Evolutionary conservation across 2,329 filamentous ascomycete species (phyloP), one percentile per base, ranked within the genome.

Genomic region (Plenodomus biglobosus): DNA sequence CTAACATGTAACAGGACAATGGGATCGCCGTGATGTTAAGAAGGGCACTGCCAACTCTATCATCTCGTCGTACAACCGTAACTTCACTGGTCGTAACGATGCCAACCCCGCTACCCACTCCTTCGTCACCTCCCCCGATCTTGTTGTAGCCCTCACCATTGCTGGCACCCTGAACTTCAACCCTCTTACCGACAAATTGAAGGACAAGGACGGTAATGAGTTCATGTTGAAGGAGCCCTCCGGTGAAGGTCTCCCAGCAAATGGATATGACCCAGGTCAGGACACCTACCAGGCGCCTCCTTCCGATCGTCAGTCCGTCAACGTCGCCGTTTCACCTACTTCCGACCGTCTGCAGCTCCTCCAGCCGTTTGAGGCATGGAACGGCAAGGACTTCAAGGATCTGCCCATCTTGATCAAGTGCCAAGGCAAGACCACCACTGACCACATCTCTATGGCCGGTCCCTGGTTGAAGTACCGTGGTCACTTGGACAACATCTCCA

Each of bases 391-490:
- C 18, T 17, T 20, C 53, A 76, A 75, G 32, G 83, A 91, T 70
- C 78, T 95, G 53, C 92, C 92, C 52, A 95, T 99, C 69, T 81
- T 99, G 59, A 96, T 97, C 83, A 99, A 99, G 86, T 83, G 87
- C 58, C 77, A 94, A 77, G 92, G 92, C 76, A 96, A 97, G 85
- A 96, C 91, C 59, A 96, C 92, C 58, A 96, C 92, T 57, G 92
- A 96, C 72, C 91, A 96, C 80, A 96, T 96, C 77, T 96, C 91
- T 55, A 95, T 95, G 90, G 92, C 91, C 62, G 91, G 92, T 61
- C 91, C 92, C 55, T 96, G 92, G 92, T 81, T 97, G 75, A 96
- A 96, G 83, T 97, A 96, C 85, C 90, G 92, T 83, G 92, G 92
- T 56, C 92, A 97, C 74, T 83, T 97, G 69, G 92, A 96, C 85